A percentile compares a stretch with the other conserved stretches of the same genome.
These are phyloP conservation scores for Claviceps sp. DNA, from an alignment of 2,329 filamentous ascomycete genomes.

Conservation along the genomic window DNA sequence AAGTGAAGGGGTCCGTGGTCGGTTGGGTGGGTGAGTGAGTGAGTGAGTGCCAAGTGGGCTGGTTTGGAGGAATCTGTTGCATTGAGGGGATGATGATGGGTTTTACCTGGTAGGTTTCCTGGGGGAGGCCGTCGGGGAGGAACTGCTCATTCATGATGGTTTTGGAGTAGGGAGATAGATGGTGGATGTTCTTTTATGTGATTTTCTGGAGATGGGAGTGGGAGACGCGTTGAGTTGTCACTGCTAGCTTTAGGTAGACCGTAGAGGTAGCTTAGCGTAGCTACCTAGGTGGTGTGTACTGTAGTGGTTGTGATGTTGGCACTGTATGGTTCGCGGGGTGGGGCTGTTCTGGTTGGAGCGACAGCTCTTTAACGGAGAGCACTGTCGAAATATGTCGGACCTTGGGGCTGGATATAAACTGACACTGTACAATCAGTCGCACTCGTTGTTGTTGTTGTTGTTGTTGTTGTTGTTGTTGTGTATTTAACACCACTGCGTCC, in stretches of 20 bases:
- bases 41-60: neutral
- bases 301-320: neutral
- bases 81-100: neutral
- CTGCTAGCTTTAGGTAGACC: neutral
- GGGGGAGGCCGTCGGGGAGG: slow-evolving; percentile 14
- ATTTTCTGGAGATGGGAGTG: too few relatives aligned
- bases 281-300: neutral
- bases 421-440: too few relatives aligned
- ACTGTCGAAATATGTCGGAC: too few relatives aligned
- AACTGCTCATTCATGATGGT: slow-evolving; percentile 13
- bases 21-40: neutral
- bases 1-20: neutral
- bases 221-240: slow-evolving; percentile 2
- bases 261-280: too few relatives aligned
- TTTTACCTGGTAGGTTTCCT: slow-evolving; percentile 32
- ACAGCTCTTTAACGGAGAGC: too few relatives aligned
- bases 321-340: neutral
- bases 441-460: too few relatives aligned
- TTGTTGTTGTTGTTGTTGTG: too few relatives aligned
- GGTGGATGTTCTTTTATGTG: neutral
- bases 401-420: too few relatives aligned
- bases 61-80: neutral
- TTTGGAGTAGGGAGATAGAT: neutral
- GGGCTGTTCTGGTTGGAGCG: neutral
- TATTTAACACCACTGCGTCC: too few relatives aligned